Percentiles rank a stretch among this genome's conserved stretches.
These are phyloP conservation scores for Lachnellula hyalina DNA, from an alignment of 2,329 filamentous ascomycete genomes.

Conservation along the genomic window DNA sequence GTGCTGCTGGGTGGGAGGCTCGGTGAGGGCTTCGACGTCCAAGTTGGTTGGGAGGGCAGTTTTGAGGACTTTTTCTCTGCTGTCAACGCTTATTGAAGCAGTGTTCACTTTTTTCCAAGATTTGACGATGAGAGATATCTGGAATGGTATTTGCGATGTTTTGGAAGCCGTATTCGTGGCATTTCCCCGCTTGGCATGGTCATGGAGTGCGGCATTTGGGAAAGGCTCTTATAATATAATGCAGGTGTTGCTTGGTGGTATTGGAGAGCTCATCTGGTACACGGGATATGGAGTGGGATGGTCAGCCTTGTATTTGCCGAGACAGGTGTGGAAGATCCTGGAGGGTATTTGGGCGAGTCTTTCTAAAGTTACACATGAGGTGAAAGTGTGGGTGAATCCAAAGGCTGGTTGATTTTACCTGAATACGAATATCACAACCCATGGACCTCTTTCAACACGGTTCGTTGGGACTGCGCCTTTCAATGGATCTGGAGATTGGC, in stretches of 20 bases:
- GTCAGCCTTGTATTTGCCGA: conserved; percentile 33
- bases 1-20: too few relatives aligned
- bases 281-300: conserved; percentile 25
- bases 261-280: conserved; percentile 29
- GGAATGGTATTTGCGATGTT: conserved; percentile 32
- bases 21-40: conserved; percentile 12
- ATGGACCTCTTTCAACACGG: not conserved
- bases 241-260: conserved; percentile 28
- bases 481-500: not conserved
- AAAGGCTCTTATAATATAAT: conserved; percentile 28
- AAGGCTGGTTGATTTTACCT: conserved; percentile 24
- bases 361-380: conserved; percentile 32
- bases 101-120: conserved; percentile 32
- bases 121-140: conserved; percentile 38
- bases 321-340: conserved; percentile 31
- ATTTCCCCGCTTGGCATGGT: conserved; percentile 27
- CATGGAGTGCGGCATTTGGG: conserved; percentile 23
- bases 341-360: conserved; percentile 30
- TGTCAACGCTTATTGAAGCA: conserved; percentile 35
- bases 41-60: conserved; percentile 25
- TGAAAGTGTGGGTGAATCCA: conserved; percentile 35
- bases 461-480: not conserved
- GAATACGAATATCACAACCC: too few relatives aligned
- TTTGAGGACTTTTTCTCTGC: conserved; percentile 28
- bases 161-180: conserved; percentile 32